phyloP scores from a whole-genome alignment of 192 early-diverging fungal genomes.

The Jimgerdemannia flammicorona region DNA sequence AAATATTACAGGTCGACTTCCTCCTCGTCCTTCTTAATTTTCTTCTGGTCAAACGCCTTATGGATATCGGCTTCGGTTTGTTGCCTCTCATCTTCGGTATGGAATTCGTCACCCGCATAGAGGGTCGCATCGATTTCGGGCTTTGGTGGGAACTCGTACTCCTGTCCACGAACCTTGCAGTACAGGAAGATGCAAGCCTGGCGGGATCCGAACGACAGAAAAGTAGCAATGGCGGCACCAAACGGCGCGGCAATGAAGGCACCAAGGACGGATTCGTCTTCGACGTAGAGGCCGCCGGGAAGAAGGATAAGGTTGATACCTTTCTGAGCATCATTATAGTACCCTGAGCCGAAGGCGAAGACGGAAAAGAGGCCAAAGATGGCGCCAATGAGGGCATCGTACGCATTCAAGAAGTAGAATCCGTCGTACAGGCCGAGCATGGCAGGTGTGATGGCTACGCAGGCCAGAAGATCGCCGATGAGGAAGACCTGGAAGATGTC shows the following conservation, averaged over 20 bases:
- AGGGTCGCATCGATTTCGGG: no score
- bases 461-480: slow-evolving; percentile 50
- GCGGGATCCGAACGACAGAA: neutral
- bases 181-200: no score
- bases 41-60: no score
- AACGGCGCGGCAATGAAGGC: slow-evolving; percentile 52
- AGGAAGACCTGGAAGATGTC: slow-evolving; percentile 53
- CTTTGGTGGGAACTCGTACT: no score
- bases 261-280: slow-evolving; percentile 51
- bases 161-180: no score
- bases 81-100: no score
- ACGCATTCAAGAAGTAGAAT: slow-evolving; percentile 43
- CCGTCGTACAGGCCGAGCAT: slow-evolving; percentile 36
- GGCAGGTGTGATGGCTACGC: slow-evolving; percentile 46
- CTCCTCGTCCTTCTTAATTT: no score
- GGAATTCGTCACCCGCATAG: no score
- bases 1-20: no score
- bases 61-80: no score
- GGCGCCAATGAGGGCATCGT: slow-evolving; percentile 46
- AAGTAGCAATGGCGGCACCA: slow-evolving; percentile 23
- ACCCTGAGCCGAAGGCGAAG: slow-evolving; percentile 46
- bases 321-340: slow-evolving; percentile 40
- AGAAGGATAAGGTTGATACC: slow-evolving; percentile 44
- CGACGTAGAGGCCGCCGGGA: slow-evolving; percentile 42
- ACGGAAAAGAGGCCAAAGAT: slow-evolving; percentile 49